Percentiles rank a stretch among this genome's conserved stretches.
phyloP scores from a whole-genome alignment of 306 rosid genomes.

The Biancaea sappan region DNA sequence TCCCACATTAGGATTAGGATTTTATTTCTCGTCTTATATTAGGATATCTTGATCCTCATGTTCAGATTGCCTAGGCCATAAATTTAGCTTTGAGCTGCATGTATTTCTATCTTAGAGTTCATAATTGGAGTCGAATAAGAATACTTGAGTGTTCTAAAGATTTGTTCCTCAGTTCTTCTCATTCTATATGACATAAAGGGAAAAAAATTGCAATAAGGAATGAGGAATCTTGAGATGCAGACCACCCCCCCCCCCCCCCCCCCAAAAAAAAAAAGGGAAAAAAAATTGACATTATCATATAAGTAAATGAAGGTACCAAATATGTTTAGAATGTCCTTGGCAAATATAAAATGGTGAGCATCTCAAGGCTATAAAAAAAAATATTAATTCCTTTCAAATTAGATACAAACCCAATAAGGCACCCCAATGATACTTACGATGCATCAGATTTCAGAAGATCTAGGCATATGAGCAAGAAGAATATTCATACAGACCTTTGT shows the following conservation, averaged over 20 bases:
- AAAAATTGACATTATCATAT: neutral
- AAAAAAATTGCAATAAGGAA: neutral
- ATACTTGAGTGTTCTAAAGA: neutral
- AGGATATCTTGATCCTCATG: neutral
- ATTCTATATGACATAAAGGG: neutral
- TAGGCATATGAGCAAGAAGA: neutral
- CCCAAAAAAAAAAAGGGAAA: neutral
- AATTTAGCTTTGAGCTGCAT: neutral
- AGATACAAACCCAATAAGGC: neutral
- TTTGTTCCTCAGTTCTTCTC: neutral
- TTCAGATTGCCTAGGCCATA: neutral
- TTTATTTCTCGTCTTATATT: neutral
- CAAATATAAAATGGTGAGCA: constrained; percentile 16
- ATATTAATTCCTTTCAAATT: constrained; percentile 5
- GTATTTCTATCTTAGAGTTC: neutral
- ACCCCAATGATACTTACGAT: constrained; percentile 17
- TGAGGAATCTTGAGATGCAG: constrained; percentile 5
- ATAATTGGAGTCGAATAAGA: neutral
- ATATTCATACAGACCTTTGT: constrained; percentile 34
- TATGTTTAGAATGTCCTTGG: neutral
- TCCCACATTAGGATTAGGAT: neutral
- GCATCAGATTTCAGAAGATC: constrained; percentile 7
- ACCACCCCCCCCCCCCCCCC: too few species aligned
- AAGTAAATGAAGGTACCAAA: neutral
- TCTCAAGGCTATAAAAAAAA: constrained; percentile 8